Conservation (phyloP, 768 basidiomycete genomes). For the Hydnomerulius pinastri region DNA sequence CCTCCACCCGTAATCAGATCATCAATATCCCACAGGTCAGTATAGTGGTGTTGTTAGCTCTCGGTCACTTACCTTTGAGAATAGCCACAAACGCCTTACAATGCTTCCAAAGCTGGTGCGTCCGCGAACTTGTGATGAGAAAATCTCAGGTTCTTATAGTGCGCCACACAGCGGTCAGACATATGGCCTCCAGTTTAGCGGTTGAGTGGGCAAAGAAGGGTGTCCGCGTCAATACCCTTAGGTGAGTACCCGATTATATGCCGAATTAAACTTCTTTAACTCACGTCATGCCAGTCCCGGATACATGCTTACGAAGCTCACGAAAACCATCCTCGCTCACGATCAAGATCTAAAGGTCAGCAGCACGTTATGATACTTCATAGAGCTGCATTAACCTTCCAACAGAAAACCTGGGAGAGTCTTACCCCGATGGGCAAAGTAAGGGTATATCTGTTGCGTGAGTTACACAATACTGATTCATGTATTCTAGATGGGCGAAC, state of each 20-base stretch:
- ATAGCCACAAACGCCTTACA: slow-evolving; percentile 91
- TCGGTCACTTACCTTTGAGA: background rate
- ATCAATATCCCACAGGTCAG: slow-evolving; percentile 85
- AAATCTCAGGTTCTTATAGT: slow-evolving; percentile 2
- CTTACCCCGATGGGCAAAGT: slow-evolving; percentile 87
- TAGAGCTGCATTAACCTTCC: background rate
- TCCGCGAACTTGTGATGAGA: background rate
- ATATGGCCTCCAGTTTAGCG: slow-evolving; percentile 90
- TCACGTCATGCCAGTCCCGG: slow-evolving; percentile 61
- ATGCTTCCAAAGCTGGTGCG: slow-evolving; percentile 89
- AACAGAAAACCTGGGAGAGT: slow-evolving; percentile 78
- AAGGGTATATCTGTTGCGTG: slow-evolving; percentile 26
- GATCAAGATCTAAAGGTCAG: slow-evolving; percentile 74
- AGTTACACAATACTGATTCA: slow-evolving; percentile 10
- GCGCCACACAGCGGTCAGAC: slow-evolving; percentile 72
- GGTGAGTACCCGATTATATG: slow-evolving; percentile 39
- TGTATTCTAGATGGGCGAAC: slow-evolving; percentile 76
- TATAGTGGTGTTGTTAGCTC: background rate
- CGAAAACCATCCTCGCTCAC: slow-evolving; percentile 75
- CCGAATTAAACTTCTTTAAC: slow-evolving; percentile 1
- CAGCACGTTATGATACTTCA: background rate
- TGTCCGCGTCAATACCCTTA: slow-evolving; percentile 82
- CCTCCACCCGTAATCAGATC: slow-evolving; percentile 48
- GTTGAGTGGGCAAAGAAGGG: slow-evolving; percentile 95
- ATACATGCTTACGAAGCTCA: slow-evolving; percentile 93